Conservation (phyloP, 768 basidiomycete species). For the Cytidiella melzeri region DNA sequence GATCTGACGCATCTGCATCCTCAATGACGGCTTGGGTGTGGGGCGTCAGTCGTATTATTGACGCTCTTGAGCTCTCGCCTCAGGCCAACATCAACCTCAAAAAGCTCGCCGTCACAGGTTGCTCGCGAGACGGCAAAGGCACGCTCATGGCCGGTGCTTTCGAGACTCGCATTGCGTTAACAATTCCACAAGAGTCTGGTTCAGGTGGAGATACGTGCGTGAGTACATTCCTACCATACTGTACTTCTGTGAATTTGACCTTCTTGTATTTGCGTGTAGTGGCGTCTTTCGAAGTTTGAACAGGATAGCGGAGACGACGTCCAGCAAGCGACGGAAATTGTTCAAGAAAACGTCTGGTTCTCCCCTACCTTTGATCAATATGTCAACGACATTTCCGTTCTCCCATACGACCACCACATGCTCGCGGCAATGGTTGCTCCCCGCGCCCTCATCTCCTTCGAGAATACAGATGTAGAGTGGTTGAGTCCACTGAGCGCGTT, state of each 20-base stretch:
- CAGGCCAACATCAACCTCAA: constrained; percentile 40
- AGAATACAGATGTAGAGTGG: constrained; percentile 53
- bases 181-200: constrained; percentile 59
- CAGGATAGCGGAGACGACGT: constrained; percentile 35
- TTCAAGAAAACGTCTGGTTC: constrained; percentile 61
- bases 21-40: constrained; percentile 61
- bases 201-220: constrained; percentile 49
- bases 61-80: constrained; percentile 47
- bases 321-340: constrained; percentile 54
- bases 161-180: constrained; percentile 51
- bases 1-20: constrained; percentile 37
- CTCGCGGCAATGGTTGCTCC: constrained; percentile 52
- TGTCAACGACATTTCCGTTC: constrained; percentile 36
- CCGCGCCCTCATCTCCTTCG: constrained; percentile 44
- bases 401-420: constrained; percentile 58
- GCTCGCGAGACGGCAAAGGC: constrained; percentile 58
- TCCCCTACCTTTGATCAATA: constrained; percentile 42
- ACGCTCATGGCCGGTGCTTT: constrained; percentile 54
- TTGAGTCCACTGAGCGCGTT: constrained; percentile 44
- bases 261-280: constrained; percentile 15
- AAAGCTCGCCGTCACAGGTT: constrained; percentile 51
- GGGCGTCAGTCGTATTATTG: constrained; percentile 56
- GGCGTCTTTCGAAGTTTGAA: constrained; percentile 51
- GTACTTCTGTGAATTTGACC: background rate
- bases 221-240: too few relatives aligned